Percentiles rank a stretch among this genome's conserved stretches.
Conservation (phyloP, 2,329 filamentous ascomycete species). For the Didymella arachidicola region DNA sequence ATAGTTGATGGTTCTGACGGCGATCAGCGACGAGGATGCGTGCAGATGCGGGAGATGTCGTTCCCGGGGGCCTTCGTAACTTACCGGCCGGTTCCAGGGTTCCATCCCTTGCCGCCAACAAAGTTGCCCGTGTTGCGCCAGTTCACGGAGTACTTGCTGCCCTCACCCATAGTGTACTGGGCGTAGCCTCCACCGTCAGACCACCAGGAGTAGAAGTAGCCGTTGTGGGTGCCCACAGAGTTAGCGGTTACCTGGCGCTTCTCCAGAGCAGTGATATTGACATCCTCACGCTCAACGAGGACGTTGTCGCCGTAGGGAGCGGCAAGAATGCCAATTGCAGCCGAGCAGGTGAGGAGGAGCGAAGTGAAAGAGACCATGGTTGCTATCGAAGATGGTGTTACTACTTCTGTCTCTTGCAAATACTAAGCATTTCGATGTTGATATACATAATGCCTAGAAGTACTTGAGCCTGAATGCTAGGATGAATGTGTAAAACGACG, state of each 20-base stretch:
- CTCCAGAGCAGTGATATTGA: conserved; percentile 30
- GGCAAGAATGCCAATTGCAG: conserved; percentile 25
- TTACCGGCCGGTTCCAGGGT: conserved; percentile 57
- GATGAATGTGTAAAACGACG: neutral
- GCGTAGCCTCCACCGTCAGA: conserved; percentile 56
- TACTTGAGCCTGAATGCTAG: conserved; percentile 2
- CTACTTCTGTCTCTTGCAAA: neutral
- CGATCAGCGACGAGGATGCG: neutral
- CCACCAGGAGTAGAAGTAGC: conserved; percentile 68
- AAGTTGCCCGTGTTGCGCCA: conserved; percentile 38
- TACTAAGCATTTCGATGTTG: neutral
- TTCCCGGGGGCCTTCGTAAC: neutral
- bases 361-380: conserved; percentile 37
- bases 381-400: neutral
- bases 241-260: conserved; percentile 50
- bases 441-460: conserved; percentile 1
- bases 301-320: conserved; percentile 29
- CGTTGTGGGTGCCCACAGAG: conserved; percentile 55
- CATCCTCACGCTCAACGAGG: conserved; percentile 30
- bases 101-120: conserved; percentile 42
- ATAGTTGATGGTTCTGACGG: conserved; percentile 28
- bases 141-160: conserved; percentile 33
- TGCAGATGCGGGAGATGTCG: neutral
- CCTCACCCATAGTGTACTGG: conserved; percentile 32
- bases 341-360: conserved; percentile 29